Conservation (phyloP, 148 eudicot species). For the Beta vulgaris region DNA sequence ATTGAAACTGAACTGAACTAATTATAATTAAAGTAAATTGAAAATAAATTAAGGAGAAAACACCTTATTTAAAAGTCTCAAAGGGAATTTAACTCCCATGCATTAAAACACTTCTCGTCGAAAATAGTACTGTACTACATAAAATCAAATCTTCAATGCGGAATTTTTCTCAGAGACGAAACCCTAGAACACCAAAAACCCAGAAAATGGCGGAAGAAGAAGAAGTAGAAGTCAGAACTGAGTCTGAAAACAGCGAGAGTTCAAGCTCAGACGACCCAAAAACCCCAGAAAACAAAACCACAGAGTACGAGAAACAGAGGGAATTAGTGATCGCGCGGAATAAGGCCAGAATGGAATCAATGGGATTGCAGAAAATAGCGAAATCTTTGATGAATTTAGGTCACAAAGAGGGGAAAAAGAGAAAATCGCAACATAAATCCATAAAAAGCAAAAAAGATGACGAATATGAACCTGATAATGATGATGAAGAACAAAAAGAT, state of each 20-base stretch:
- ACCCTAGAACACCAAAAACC: constrained; percentile 15
- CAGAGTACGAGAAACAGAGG: constrained; percentile 68
- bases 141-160: too few relatives aligned
- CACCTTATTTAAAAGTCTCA: too few relatives aligned
- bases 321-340: constrained; percentile 60
- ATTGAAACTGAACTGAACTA: background rate
- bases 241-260: constrained; percentile 10
- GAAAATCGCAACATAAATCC: constrained; percentile 32
- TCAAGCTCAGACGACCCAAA: constrained; percentile 33
- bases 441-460: constrained; percentile 49
- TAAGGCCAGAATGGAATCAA: constrained; percentile 60
- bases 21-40: too few relatives aligned
- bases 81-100: too few relatives aligned
- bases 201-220: constrained; percentile 15
- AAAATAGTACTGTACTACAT: too few relatives aligned
- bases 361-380: constrained; percentile 62
- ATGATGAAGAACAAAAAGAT: constrained; percentile 26
- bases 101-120: too few relatives aligned
- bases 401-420: constrained; percentile 18
- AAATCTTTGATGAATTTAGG: constrained; percentile 43
- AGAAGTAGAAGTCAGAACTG: constrained; percentile 19
- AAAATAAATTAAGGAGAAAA: background rate
- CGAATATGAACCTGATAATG: constrained; percentile 50
- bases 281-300: constrained; percentile 24
- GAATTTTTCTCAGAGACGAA: too few relatives aligned